phyloP scores from a whole-genome alignment of 805 yeast genomes.

The Candida ipomoeae region DNA sequence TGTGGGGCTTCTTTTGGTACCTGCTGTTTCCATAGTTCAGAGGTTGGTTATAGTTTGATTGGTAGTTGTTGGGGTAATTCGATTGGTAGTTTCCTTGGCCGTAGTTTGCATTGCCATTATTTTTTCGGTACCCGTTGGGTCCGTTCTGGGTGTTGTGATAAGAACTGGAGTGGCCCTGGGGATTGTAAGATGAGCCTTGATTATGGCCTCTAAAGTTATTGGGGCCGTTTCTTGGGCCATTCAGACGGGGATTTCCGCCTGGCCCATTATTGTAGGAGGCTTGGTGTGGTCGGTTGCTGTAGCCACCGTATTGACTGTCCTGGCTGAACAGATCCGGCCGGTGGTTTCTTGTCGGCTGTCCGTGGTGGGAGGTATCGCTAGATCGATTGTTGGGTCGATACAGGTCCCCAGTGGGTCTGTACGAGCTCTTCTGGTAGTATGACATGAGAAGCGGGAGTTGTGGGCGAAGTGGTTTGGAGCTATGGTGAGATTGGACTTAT shows the following conservation, averaged over 20 bases:
- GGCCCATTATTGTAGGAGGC: neutral
- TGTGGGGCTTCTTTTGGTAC: slow-evolving; percentile 6
- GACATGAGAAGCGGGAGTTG: slow-evolving; percentile 9
- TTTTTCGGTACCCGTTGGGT: slow-evolving; percentile 2
- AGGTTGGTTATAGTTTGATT: neutral
- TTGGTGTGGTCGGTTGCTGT: neutral
- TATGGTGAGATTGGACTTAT: neutral
- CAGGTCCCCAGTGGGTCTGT: slow-evolving; percentile 17
- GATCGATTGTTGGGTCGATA: slow-evolving; percentile 14
- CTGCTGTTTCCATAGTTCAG: neutral
- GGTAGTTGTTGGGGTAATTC: neutral
- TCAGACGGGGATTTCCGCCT: neutral
- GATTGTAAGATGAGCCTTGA: neutral
- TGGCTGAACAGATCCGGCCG: neutral
- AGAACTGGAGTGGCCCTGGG: neutral
- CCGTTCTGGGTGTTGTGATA: neutral
- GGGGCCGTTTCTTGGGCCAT: neutral
- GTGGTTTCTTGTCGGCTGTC: neutral
- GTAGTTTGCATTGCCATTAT: neutral
- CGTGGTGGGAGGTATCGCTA: neutral
- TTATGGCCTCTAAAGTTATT: neutral
- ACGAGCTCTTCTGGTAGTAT: slow-evolving; percentile 12
- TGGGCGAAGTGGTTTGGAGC: neutral
- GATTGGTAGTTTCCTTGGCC: slow-evolving; percentile 5
- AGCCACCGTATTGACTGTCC: neutral